Conservation (phyloP, 805 yeast genomes). For the Scheffersomyces coipomensis region DNA sequence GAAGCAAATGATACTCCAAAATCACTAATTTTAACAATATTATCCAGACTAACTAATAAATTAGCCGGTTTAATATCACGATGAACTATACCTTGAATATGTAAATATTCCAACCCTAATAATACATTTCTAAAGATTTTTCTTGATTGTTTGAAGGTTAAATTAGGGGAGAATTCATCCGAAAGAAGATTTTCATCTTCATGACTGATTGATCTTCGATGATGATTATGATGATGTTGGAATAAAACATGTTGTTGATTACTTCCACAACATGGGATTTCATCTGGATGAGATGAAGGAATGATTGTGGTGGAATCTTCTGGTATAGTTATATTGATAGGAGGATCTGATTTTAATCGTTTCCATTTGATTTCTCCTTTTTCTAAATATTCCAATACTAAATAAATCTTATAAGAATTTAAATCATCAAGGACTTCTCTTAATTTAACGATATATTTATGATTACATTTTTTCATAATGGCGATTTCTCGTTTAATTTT, state of each 20-base stretch:
- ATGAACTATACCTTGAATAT: slow-evolving; percentile 87
- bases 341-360: slow-evolving; percentile 13
- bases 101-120: slow-evolving; percentile 85
- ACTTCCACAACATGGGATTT: slow-evolving; percentile 36
- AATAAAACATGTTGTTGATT: not conserved
- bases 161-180: slow-evolving; percentile 49
- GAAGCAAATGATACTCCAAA: slow-evolving; percentile 90
- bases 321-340: not conserved
- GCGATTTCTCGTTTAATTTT: slow-evolving; percentile 43
- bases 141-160: slow-evolving; percentile 66
- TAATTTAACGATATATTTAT: slow-evolving; percentile 38
- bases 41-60: slow-evolving; percentile 65
- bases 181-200: slow-evolving; percentile 19
- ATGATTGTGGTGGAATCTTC: not conserved
- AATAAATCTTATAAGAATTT: slow-evolving; percentile 77
- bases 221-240: not conserved
- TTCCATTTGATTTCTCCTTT: slow-evolving; percentile 90
- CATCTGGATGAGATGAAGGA: slow-evolving; percentile 28
- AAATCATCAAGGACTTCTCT: slow-evolving; percentile 80
- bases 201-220: slow-evolving; percentile 7
- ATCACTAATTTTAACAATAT: slow-evolving; percentile 88
- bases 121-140: slow-evolving; percentile 79
- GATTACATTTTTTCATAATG: slow-evolving; percentile 48
- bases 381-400: slow-evolving; percentile 86
- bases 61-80: slow-evolving; percentile 97